Evolutionary conservation across 2,329 filamentous ascomycete species (phyloP).

Genomic region (Plenodomus biglobosus): DNA sequence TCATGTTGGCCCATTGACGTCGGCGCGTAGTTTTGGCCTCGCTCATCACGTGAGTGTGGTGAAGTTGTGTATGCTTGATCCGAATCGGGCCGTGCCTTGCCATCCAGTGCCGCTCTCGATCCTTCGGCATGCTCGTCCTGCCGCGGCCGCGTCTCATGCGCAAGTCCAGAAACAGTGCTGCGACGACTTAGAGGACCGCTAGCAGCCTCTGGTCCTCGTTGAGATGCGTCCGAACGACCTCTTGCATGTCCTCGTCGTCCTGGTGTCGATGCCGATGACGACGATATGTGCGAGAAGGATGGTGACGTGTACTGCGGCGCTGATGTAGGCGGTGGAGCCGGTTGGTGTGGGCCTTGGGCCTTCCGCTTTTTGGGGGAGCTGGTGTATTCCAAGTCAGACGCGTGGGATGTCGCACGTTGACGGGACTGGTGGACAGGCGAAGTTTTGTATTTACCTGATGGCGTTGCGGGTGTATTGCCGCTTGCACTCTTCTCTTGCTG

Average conservation of each 20-base stretch:
- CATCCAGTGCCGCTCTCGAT: conserved; percentile 26
- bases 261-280: conserved; percentile 56
- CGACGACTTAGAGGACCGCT: conserved; percentile 37
- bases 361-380: conserved; percentile 87
- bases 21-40: conserved; percentile 25
- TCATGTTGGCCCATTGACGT: conserved; percentile 36
- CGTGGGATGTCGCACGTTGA: conserved; percentile 54
- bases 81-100: conserved; percentile 20
- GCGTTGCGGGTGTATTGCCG: conserved; percentile 69
- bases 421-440: conserved; percentile 44
- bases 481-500: conserved; percentile 58
- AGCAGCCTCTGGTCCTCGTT: conserved; percentile 37
- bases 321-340: conserved; percentile 55
- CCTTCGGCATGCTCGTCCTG: conserved; percentile 30
- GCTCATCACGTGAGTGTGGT: conserved; percentile 29
- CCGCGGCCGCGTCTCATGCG: conserved; percentile 32
- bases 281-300: conserved; percentile 59
- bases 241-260: conserved; percentile 64
- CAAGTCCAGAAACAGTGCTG: conserved; percentile 36
- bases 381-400: conserved; percentile 62
- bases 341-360: conserved; percentile 58
- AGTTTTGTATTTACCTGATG: conserved; percentile 63
- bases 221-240: conserved; percentile 65
- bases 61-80: conserved; percentile 22
- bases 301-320: conserved; percentile 53